Evolutionary conservation across 75 land plant species (phyloP), one percentile per base, ranked within the genome.

Genomic region (Sequoiadendron giganteum): DNA sequence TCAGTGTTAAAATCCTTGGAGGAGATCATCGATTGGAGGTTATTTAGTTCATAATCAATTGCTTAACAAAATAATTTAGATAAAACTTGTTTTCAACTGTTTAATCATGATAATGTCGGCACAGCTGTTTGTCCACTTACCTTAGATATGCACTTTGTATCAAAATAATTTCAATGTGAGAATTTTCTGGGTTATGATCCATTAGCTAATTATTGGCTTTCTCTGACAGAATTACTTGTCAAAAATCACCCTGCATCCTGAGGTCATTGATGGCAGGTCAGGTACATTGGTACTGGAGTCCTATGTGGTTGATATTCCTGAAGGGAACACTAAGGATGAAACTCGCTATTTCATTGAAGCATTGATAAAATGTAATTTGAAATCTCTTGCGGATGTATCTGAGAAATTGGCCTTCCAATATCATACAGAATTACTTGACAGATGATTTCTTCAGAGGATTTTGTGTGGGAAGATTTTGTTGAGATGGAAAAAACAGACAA

Each of bases 291-390:
- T 95, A 10, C 81, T 95, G 3, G 97, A 96, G 85, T 96, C 97
- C 0, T 96, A 87, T 82, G 94, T 92, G 43, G 96, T 93, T 87
- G 97, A 96, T 86, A 92, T 96, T 89, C 97, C 97, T 10, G 93
- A 91, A 14, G 97, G 96, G 13, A 96, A 96, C 89, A 94, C 96
- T 18, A 89, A 87, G 43, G 93, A 96, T 34, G 97, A 96, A n/a
- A 95, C 97, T 5, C 91, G 94, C 86, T 92, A 90, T 85, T 96
- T 96, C 81, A 89, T 93, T 15, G 95, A 96, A 65, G 90, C 94
- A 18, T 82, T 96, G 78, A 88, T 96, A 72, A 91, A 89, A 87
- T 96, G 97, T 91, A 96, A 96, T 87, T 91, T 96, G 79, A 91
- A 93, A 73, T 91, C 95, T 15, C 93, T 96, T 36, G 92, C 96